Percentiles rank a stretch among this genome's conserved stretches.
Conservation (phyloP, 2,329 filamentous ascomycete species). For the Curvularia eragrostidis region DNA sequence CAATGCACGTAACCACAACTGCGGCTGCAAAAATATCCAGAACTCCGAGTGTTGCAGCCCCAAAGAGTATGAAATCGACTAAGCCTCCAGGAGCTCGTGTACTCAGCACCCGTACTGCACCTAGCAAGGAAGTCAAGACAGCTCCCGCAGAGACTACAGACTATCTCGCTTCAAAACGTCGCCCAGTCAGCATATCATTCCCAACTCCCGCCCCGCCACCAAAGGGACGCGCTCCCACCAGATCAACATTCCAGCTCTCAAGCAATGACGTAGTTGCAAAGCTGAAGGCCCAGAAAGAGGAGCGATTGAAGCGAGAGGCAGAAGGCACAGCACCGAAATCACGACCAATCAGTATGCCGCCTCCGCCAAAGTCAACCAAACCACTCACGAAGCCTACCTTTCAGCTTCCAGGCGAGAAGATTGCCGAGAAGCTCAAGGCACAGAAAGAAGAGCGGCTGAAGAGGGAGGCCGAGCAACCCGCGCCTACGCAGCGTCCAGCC, state of each 20-base stretch:
- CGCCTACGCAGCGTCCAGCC: slow-evolving; percentile 15
- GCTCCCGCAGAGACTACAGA: slow-evolving; percentile 40
- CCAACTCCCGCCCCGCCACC: slow-evolving; percentile 55
- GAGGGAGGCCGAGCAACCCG: slow-evolving; percentile 32
- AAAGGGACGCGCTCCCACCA: slow-evolving; percentile 59
- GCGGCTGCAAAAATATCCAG: slow-evolving; percentile 32
- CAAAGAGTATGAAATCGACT: slow-evolving; percentile 41
- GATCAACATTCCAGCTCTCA: slow-evolving; percentile 59
- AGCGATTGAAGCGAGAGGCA: slow-evolving; percentile 55
- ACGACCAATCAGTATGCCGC: slow-evolving; percentile 56
- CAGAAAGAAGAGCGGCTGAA: slow-evolving; percentile 43
- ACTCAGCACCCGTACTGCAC: slow-evolving; percentile 35
- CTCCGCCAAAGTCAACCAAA: slow-evolving; percentile 59
- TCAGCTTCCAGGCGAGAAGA: slow-evolving; percentile 60
- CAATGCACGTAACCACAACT: slow-evolving; percentile 17
- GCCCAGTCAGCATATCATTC: slow-evolving; percentile 57
- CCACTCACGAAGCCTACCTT: slow-evolving; percentile 60
- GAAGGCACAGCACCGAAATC: slow-evolving; percentile 37
- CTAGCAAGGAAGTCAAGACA: slow-evolving; percentile 31
- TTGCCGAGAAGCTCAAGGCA: slow-evolving; percentile 49
- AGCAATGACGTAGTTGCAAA: slow-evolving; percentile 62
- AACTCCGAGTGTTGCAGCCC: slow-evolving; percentile 33
- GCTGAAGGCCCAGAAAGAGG: slow-evolving; percentile 59
- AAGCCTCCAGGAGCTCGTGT: slow-evolving; percentile 35
- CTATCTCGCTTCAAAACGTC: slow-evolving; percentile 54